Conservation (phyloP, 495 filamentous ascomycete species). For the Penicillium angulare region DNA sequence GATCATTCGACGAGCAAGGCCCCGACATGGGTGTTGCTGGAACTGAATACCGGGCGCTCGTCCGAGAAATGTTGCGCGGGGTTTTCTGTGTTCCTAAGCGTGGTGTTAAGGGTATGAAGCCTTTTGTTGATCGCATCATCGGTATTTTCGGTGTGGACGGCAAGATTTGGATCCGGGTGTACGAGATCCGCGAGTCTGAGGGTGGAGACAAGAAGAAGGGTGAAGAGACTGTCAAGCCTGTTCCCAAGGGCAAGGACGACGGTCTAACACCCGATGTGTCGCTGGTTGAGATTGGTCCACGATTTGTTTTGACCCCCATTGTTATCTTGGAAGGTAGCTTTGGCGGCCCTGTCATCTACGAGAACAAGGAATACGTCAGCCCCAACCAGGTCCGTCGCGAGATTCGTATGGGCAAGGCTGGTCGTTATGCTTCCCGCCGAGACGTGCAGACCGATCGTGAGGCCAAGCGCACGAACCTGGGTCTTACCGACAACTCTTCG, state of each 20-base stretch:
- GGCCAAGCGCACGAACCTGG: slow-evolving; percentile 72
- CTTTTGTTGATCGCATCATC: slow-evolving; percentile 94
- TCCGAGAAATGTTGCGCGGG: slow-evolving; percentile 77
- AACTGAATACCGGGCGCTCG: slow-evolving; percentile 43
- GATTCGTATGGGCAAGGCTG: slow-evolving; percentile 68
- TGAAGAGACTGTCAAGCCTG: slow-evolving; percentile 32
- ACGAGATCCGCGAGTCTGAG: slow-evolving; percentile 89
- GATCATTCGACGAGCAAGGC: slow-evolving; percentile 69
- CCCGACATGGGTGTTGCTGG: slow-evolving; percentile 42
- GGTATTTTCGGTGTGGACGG: slow-evolving; percentile 89
- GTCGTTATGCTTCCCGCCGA: slow-evolving; percentile 66
- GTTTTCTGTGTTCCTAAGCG: slow-evolving; percentile 90
- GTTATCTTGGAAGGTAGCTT: slow-evolving; percentile 94
- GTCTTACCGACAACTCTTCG: slow-evolving; percentile 64
- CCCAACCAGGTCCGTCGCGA: slow-evolving; percentile 92
- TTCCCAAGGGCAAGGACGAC: slow-evolving; percentile 38
- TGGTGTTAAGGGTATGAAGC: slow-evolving; percentile 82
- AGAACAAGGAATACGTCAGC: slow-evolving; percentile 97
- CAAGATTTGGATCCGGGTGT: slow-evolving; percentile 95
- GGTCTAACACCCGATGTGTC: slow-evolving; percentile 66
- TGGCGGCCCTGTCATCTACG: slow-evolving; percentile 94
- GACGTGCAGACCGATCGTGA: slow-evolving; percentile 71
- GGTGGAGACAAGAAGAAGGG: slow-evolving; percentile 34
- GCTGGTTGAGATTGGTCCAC: slow-evolving; percentile 90
- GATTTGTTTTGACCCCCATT: slow-evolving; percentile 94